phyloP scores from a whole-genome alignment of 1,284 basidiomycete species.

The Lignosus rhinocerotis region DNA sequence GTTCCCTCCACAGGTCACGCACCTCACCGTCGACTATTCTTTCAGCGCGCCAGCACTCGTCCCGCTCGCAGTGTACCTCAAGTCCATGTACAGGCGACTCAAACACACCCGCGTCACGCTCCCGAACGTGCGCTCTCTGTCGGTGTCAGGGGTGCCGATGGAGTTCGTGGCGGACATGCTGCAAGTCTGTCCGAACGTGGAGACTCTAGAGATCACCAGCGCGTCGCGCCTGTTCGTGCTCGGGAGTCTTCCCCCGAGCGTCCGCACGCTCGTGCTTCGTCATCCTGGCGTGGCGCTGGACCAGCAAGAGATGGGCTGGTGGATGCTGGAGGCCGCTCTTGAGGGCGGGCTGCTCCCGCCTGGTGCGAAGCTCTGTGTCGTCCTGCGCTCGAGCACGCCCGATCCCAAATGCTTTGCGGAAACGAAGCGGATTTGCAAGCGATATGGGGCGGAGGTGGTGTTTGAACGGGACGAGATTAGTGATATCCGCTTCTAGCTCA shows the following conservation, averaged over 20 bases:
- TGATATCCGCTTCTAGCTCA: neutral
- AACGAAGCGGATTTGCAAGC: slow-evolving; percentile 13
- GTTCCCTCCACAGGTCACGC: slow-evolving; percentile 35
- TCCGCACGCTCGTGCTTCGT: slow-evolving; percentile 27
- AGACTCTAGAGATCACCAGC: slow-evolving; percentile 28
- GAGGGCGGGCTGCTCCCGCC: slow-evolving; percentile 13
- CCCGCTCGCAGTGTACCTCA: slow-evolving; percentile 16
- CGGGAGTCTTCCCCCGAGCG: slow-evolving; percentile 22
- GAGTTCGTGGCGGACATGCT: slow-evolving; percentile 31
- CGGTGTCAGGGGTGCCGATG: slow-evolving; percentile 29
- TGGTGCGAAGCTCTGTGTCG: slow-evolving; percentile 4
- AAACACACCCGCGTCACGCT: slow-evolving; percentile 15
- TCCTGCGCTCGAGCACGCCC: slow-evolving; percentile 19
- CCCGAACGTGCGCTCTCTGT: slow-evolving; percentile 27
- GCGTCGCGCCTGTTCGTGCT: slow-evolving; percentile 17
- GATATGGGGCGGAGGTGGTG: slow-evolving; percentile 11
- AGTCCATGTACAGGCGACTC: slow-evolving; percentile 21
- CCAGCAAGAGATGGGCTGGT: slow-evolving; percentile 17
- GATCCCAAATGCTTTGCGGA: slow-evolving; percentile 17
- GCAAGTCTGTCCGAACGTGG: slow-evolving; percentile 27
- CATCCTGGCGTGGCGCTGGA: slow-evolving; percentile 8
- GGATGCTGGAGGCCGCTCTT: slow-evolving; percentile 19
- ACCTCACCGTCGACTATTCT: slow-evolving; percentile 34
- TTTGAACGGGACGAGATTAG: slow-evolving; percentile 13
- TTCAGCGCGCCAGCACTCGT: slow-evolving; percentile 17